phyloP scores from a whole-genome alignment of 73 alveolate species.

The Blepharisma stoltei region DNA sequence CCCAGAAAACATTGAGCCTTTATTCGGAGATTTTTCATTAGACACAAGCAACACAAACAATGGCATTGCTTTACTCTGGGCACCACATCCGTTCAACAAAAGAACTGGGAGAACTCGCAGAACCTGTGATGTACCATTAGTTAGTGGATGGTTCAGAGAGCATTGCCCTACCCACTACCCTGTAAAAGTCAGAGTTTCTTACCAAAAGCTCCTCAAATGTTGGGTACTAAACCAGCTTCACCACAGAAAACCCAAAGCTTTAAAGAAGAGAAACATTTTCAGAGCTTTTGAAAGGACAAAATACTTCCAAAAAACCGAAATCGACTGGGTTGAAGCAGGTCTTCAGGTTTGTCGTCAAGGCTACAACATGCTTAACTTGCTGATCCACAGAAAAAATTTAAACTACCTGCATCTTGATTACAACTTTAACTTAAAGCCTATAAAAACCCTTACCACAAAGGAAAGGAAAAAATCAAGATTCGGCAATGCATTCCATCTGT shows the following conservation, averaged over 20 bases:
- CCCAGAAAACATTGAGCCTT: conserved; percentile 77
- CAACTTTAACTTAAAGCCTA: conserved; percentile 99
- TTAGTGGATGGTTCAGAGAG: conserved; percentile 98
- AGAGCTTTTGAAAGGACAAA: conserved; percentile 98
- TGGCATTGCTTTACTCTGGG: conserved; percentile 97
- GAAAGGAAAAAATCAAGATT: conserved; percentile 99
- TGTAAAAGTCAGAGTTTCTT: conserved; percentile 99
- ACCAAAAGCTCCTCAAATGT: conserved; percentile 96
- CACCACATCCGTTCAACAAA: conserved; percentile 98
- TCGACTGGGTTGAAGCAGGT: conserved; percentile 99
- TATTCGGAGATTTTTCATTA: conserved; percentile 86
- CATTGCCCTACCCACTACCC: conserved; percentile 98
- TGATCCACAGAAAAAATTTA: conserved; percentile 98
- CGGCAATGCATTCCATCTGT: conserved; percentile 99
- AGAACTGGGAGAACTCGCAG: conserved; percentile 98
- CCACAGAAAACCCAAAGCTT: conserved; percentile 92
- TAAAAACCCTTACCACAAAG: conserved; percentile 97
- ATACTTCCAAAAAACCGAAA: conserved; percentile 98
- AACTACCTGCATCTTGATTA: conserved; percentile 99
- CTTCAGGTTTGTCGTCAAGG: conserved; percentile 99
- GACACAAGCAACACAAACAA: conserved; percentile 90
- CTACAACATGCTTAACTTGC: conserved; percentile 98
- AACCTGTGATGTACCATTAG: conserved; percentile 98
- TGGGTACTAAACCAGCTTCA: conserved; percentile 98
- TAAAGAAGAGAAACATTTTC: conserved; percentile 92